Evolutionary conservation across 2,329 filamentous ascomycete species (phyloP).

Genomic region (Gnomoniopsis sp.): DNA sequence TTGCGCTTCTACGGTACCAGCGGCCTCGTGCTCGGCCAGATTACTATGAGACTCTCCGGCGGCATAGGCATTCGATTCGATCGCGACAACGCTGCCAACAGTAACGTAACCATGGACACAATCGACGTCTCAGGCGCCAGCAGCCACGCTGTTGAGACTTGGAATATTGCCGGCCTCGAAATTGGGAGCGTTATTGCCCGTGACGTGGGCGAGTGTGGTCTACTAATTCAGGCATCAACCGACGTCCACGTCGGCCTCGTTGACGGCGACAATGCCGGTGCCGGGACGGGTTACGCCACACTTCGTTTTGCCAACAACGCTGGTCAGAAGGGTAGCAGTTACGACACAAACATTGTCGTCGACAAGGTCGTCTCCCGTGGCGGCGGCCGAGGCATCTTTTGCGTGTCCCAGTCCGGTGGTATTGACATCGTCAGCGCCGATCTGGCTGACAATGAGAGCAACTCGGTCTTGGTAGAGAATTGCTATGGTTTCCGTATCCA

Average conservation of each 20-base stretch:
- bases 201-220: conserved; percentile 52
- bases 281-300: conserved; percentile 52
- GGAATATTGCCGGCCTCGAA: conserved; percentile 54
- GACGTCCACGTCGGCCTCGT: conserved; percentile 52
- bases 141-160: conserved; percentile 56
- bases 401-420: conserved; percentile 54
- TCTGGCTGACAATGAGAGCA: conserved; percentile 50
- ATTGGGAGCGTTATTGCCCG: conserved; percentile 51
- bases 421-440: conserved; percentile 47
- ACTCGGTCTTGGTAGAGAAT: conserved; percentile 57
- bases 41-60: conserved; percentile 52
- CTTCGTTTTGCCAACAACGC: conserved; percentile 57
- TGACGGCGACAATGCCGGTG: conserved; percentile 52
- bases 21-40: conserved; percentile 45
- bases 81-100: conserved; percentile 48
- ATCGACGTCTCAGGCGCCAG: conserved; percentile 50
- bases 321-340: conserved; percentile 45
- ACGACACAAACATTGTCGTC: conserved; percentile 49
- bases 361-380: conserved; percentile 53
- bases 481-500: conserved; percentile 53
- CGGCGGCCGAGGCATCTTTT: conserved; percentile 55
- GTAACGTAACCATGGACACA: conserved; percentile 50
- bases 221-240: conserved; percentile 51
- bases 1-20: conserved; percentile 51
- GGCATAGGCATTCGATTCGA: conserved; percentile 57